Conservation (phyloP, 352 stramenopile species). For the Phytophthora kernoviae region DNA sequence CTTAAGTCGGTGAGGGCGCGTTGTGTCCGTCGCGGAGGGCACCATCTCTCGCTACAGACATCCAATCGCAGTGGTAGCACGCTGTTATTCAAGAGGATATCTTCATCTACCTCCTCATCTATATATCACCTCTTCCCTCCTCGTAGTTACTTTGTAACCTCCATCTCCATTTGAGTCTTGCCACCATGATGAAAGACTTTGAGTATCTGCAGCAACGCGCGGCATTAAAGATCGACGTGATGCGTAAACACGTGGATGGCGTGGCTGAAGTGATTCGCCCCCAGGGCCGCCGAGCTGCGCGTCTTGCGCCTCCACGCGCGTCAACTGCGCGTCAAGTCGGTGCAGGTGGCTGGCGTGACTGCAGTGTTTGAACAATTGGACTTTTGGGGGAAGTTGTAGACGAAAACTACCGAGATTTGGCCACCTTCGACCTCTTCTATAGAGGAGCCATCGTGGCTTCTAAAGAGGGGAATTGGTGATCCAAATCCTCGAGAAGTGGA, state of each 20-base stretch:
- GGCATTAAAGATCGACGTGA: constrained; percentile 77
- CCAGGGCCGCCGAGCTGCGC: constrained; percentile 53
- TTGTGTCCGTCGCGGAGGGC: too few relatives aligned
- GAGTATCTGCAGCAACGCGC: constrained; percentile 87
- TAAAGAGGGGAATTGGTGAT: constrained; percentile 83
- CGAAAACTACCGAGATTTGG: constrained; percentile 78
- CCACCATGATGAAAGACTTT: constrained; percentile 80
- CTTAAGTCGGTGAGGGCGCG: too few relatives aligned
- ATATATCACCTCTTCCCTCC: too few relatives aligned
- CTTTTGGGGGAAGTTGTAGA: constrained; percentile 80
- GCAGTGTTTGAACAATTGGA: constrained; percentile 83
- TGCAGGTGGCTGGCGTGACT: constrained; percentile 60
- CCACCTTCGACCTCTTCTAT: constrained; percentile 88
- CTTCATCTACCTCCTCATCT: too few relatives aligned
- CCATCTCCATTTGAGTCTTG: too few relatives aligned
- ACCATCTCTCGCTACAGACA: too few relatives aligned
- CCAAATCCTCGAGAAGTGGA: constrained; percentile 66
- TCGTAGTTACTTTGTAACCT: too few relatives aligned
- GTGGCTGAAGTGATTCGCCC: constrained; percentile 80
- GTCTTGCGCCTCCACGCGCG: constrained; percentile 77
- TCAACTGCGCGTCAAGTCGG: constrained; percentile 62
- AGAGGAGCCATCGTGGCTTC: constrained; percentile 83
- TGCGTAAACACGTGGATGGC: constrained; percentile 59
- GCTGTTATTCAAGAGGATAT: too few relatives aligned
- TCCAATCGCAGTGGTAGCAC: not conserved